These are phyloP conservation scores for Amanita pseudoporphyria DNA, from an alignment of 768 basidiomycete genomes.

Conservation along the genomic window DNA sequence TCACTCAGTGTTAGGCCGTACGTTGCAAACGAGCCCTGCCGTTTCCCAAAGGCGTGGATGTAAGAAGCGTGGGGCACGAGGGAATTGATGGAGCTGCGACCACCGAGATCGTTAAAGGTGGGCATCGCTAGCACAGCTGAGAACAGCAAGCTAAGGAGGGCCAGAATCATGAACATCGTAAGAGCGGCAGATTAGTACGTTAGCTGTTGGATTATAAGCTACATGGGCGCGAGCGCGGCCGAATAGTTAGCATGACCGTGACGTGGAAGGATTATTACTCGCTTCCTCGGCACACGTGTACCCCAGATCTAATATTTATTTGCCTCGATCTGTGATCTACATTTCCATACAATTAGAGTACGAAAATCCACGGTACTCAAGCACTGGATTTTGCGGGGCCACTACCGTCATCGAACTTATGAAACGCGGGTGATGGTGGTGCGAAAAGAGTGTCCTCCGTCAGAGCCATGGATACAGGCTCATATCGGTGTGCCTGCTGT, in stretches of 20 bases:
- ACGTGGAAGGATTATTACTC: too few relatives aligned
- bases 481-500: conserved; percentile 38
- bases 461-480: conserved; percentile 64
- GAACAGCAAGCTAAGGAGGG: conserved; percentile 13
- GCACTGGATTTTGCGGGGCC: conserved; percentile 30
- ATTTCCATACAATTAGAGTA: not conserved
- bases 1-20: conserved; percentile 6
- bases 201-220: not conserved
- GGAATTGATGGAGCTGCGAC: conserved; percentile 26
- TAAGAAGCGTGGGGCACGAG: conserved; percentile 33
- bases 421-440: conserved; percentile 53
- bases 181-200: not conserved
- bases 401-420: conserved; percentile 25
- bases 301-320: too few relatives aligned
- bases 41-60: conserved; percentile 26
- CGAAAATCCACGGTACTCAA: too few relatives aligned
- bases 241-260: too few relatives aligned
- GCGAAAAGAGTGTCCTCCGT: conserved; percentile 44
- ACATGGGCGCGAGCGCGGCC: too few relatives aligned
- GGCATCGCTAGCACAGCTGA: conserved; percentile 28
- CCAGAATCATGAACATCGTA: conserved; percentile 9
- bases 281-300: too few relatives aligned
- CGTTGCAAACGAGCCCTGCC: conserved; percentile 8
- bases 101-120: conserved; percentile 25
- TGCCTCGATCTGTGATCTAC: too few relatives aligned